Conservation (phyloP, 176 grass and related monocot species). For the Elymus sibiricus region DNA sequence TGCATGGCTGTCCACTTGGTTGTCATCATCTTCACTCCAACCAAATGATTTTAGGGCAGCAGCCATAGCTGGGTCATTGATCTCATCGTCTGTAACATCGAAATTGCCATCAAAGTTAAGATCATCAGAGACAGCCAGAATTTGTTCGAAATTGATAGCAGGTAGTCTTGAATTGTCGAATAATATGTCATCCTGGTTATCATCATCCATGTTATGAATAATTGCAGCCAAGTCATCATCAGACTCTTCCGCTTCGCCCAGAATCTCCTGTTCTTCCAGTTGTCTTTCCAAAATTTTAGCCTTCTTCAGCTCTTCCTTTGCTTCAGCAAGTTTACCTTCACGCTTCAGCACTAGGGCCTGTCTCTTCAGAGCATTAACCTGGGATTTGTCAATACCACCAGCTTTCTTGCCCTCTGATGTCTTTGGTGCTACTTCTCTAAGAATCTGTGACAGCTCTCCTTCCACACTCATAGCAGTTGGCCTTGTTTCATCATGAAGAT, state of each 20-base stretch:
- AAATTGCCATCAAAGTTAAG: constrained; percentile 58
- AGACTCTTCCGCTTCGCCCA: constrained; percentile 79
- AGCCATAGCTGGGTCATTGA: constrained; percentile 79
- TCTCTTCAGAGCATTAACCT: constrained; percentile 87
- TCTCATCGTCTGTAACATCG: constrained; percentile 80
- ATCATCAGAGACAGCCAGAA: constrained; percentile 51
- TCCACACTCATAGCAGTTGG: constrained; percentile 58
- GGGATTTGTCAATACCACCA: constrained; percentile 59
- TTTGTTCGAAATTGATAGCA: constrained; percentile 46
- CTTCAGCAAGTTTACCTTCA: constrained; percentile 85
- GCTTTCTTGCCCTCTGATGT: constrained; percentile 54
- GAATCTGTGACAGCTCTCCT: constrained; percentile 84
- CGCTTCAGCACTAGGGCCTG: constrained; percentile 75
- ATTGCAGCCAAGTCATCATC: constrained; percentile 84
- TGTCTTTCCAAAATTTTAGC: constrained; percentile 96
- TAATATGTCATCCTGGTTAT: constrained; percentile 58
- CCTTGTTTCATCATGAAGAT: constrained; percentile 70
- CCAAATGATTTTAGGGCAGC: constrained; percentile 86
- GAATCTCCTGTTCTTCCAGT: constrained; percentile 87
- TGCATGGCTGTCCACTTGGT: constrained; percentile 28
- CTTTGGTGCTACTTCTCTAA: constrained; percentile 64
- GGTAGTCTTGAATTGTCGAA: constrained; percentile 37
- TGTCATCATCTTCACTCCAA: constrained; percentile 74
- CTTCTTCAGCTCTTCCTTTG: constrained; percentile 97
- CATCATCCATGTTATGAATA: constrained; percentile 65